Base-by-base conservation (phyloP, 495 filamentous ascomycete species). In the Aspergillus baeticus region DNA sequence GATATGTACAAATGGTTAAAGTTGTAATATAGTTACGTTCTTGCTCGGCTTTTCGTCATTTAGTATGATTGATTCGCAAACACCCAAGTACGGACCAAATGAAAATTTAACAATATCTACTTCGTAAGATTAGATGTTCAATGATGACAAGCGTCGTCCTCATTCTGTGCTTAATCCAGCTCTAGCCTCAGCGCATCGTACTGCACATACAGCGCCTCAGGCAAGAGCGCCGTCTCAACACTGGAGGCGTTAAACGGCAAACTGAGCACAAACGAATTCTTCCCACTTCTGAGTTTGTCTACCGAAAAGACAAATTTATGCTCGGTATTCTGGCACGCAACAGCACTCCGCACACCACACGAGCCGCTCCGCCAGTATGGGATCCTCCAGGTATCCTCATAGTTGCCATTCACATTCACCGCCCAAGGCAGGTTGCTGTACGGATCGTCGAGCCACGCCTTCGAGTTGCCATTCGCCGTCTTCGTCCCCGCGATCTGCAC, bases 161-260 rank as follows among this genome's bases (percentile, higher is more conserved):
- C n/a, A n/a, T n/a, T n/a, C n/a, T n/a, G n/a, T n/a, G 26, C 26
- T 29, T 52, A 58, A 17, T 56, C 47, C 22, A 85, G 39, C 58
- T 84, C 81, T 17, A 83, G 50, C 34, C 79, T 65, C 57, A 84
- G 59, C 2, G 81, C 79, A 70, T 83, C 80, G 63, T 85, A 84
- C 63, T 85, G 80, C 8, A 84, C 75, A 65, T 84, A 84, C 0
- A 81, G 66, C 4, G 65, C 71, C 42, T 61, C 63, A 0, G 79
- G 76, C 20, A 84, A 54, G 14, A 82, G 55, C 5, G 81, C 81
- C 15, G 76, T 79, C 68, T 84, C 80, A 20, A 71, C 73, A 59
- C 84, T 69, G 10, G 77, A 79, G 34, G 76, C 81, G 54, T 80
- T 78, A 49, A 66, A 70, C 17, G 83, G 80, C 23, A 84, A 58